Conservation (phyloP, 1,284 basidiomycete genomes). For the Xanthoconium separans region DNA sequence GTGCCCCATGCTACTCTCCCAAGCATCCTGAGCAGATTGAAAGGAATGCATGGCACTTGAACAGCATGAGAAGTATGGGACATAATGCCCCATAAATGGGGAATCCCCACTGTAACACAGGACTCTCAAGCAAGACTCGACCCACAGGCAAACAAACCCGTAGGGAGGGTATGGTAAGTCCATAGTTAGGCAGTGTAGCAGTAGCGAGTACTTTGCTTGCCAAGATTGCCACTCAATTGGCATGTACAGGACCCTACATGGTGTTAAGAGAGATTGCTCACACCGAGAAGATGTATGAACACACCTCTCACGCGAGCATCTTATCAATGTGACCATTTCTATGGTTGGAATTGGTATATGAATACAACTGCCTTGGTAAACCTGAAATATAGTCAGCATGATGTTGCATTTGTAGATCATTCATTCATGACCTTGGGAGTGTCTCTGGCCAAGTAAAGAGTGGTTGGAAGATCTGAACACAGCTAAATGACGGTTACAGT, state of each 20-base stretch:
- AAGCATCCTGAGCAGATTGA: slow-evolving; percentile 66
- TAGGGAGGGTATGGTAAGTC: slow-evolving; percentile 48
- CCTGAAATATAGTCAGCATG: slow-evolving; percentile 32
- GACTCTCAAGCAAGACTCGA: slow-evolving; percentile 64
- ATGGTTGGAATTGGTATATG: slow-evolving; percentile 63
- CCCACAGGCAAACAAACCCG: slow-evolving; percentile 55
- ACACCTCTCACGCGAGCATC: slow-evolving; percentile 50
- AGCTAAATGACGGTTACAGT: slow-evolving; percentile 42
- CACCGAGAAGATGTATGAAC: slow-evolving; percentile 20
- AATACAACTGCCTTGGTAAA: slow-evolving; percentile 64
- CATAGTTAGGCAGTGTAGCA: slow-evolving; percentile 40
- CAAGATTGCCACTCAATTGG: slow-evolving; percentile 40
- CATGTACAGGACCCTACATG: slow-evolving; percentile 39
- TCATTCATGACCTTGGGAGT: slow-evolving; percentile 68
- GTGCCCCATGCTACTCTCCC: slow-evolving; percentile 48
- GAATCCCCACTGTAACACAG: slow-evolving; percentile 80
- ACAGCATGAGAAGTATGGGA: slow-evolving; percentile 76
- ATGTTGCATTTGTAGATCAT: neutral
- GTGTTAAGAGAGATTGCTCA: slow-evolving; percentile 8
- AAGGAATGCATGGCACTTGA: slow-evolving; percentile 64
- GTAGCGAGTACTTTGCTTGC: slow-evolving; percentile 30
- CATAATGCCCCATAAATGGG: slow-evolving; percentile 85
- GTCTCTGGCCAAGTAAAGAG: slow-evolving; percentile 84
- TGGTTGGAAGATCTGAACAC: slow-evolving; percentile 77
- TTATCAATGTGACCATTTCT: slow-evolving; percentile 56